Base-by-base conservation (phyloP, 176 grass and related monocot species). In the Neostapfia colusana region DNA sequence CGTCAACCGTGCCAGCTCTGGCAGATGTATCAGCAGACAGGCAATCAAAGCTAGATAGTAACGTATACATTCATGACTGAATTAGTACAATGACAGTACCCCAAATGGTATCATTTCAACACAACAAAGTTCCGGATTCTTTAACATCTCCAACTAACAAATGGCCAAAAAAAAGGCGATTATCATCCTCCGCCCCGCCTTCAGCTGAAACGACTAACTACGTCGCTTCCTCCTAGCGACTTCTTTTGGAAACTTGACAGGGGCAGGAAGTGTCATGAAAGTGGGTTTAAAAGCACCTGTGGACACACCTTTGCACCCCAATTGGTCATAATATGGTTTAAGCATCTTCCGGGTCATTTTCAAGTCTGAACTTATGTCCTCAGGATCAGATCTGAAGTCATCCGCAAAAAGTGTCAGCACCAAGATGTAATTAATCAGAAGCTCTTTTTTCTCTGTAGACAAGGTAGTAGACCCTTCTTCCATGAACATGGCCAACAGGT, bases 391-490 rank as follows among this genome's bases (percentile, higher is more conserved):
- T 28, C 37, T 77, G 42, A 99, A 99, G 46, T 88, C 69, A 73
- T 99, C 95, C 0, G 72, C 89, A 38, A 92, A 99, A 65, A 99
- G 89, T 25, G 95, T 89, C 69, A 95, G 87, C 36, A 95, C 92
- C 80, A 95, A 85, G 23, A 99, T 95, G 84, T 99, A 92, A 38
- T 90, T 93, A 24, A 81, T 87, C 34, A 99, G 73, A 69, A 99
- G 95, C 71, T 99, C 91, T 0, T 82, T 65, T 65, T 92, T 99
- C 75, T 99, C 83, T 12, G 77, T 71, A 2, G 95, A 88, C 37
- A 95, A 65, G 20, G 59, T 11, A 21, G 64, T 64, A n/a, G 87
- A 86, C 20, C 75, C 89, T 13, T 69, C 67, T 78, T 88, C 87
- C 1, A 79, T 74, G 73, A 99, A 95, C 70, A 86, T 86, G 57